Conservation (phyloP, 495 filamentous ascomycete genomes). For the Daldinia loculata region DNA sequence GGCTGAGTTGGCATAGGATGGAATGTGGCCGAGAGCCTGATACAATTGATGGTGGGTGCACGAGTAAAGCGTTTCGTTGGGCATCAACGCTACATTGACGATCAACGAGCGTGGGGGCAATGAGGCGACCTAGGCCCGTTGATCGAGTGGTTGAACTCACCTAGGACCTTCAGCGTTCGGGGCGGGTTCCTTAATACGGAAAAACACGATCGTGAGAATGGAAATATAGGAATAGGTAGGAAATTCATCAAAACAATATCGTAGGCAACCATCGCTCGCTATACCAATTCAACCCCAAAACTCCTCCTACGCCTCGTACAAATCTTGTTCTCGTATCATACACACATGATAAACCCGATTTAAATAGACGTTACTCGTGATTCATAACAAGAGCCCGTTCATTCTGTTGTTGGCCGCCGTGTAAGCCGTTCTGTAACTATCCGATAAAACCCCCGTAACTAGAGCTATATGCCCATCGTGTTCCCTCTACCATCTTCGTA, state of each 20-base stretch:
- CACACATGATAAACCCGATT: constrained; percentile 22
- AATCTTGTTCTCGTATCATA: constrained; percentile 26
- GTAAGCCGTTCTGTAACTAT: constrained; percentile 34
- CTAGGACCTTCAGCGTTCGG: constrained; percentile 16
- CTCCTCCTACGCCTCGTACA: constrained; percentile 30
- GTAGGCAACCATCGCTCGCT: constrained; percentile 17
- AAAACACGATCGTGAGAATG: constrained; percentile 26
- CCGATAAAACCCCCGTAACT: constrained; percentile 8
- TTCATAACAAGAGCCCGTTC: constrained; percentile 17
- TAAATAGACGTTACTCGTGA: constrained; percentile 12
- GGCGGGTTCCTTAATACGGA: constrained; percentile 9
- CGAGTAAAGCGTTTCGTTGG: constrained; percentile 32
- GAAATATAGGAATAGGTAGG: constrained; percentile 13
- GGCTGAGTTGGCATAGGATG: constrained; percentile 37
- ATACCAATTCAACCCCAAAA: constrained; percentile 28
- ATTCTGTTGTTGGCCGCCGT: constrained; percentile 29
- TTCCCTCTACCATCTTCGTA: neutral
- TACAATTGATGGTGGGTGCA: constrained; percentile 29
- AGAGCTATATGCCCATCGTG: neutral
- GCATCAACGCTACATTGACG: constrained; percentile 38
- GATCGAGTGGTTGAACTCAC: constrained; percentile 27
- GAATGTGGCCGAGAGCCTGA: constrained; percentile 32
- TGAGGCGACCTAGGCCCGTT: constrained; percentile 25
- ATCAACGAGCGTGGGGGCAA: constrained; percentile 35
- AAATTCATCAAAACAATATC: constrained; percentile 31